Conservation (phyloP, 805 yeast species). For the Pichia nakasei region DNA sequence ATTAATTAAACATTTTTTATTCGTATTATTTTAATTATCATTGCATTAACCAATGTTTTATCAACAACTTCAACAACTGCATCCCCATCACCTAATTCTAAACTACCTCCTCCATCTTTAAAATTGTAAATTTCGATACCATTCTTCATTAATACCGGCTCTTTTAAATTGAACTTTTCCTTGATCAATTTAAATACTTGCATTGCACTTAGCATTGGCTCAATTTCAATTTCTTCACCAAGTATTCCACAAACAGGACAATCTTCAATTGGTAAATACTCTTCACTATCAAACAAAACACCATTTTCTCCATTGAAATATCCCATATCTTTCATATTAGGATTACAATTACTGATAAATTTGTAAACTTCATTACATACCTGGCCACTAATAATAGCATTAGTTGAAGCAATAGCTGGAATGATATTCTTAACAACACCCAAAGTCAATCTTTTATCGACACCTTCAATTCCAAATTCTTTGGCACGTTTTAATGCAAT, state of each 20-base stretch:
- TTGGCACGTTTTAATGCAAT: conserved; percentile 51
- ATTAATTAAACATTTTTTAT: too few species aligned
- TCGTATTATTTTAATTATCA: background rate
- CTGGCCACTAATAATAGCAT: conserved; percentile 83
- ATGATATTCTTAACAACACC: conserved; percentile 90
- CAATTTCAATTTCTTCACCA: conserved; percentile 13
- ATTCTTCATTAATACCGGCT: conserved; percentile 16
- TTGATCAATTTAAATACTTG: conserved; percentile 14
- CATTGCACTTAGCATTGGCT: conserved; percentile 6
- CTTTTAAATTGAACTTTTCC: conserved; percentile 8
- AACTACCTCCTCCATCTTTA: conserved; percentile 5
- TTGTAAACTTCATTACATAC: conserved; percentile 85
- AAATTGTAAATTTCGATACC: conserved; percentile 21
- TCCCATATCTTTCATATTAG: conserved; percentile 66
- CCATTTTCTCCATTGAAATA: conserved; percentile 81
- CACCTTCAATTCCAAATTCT: conserved; percentile 62
- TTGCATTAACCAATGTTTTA: background rate
- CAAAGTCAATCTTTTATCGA: conserved; percentile 59
- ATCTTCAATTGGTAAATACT: conserved; percentile 46
- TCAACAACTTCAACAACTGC: background rate
- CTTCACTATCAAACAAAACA: conserved; percentile 64
- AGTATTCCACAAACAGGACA: conserved; percentile 70
- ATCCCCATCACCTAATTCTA: background rate
- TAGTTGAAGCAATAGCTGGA: conserved; percentile 91
- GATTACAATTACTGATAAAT: conserved; percentile 61